Base-by-base conservation (phyloP, 2,329 filamentous ascomycete genomes). In the Furcasterigmium sp. region DNA sequence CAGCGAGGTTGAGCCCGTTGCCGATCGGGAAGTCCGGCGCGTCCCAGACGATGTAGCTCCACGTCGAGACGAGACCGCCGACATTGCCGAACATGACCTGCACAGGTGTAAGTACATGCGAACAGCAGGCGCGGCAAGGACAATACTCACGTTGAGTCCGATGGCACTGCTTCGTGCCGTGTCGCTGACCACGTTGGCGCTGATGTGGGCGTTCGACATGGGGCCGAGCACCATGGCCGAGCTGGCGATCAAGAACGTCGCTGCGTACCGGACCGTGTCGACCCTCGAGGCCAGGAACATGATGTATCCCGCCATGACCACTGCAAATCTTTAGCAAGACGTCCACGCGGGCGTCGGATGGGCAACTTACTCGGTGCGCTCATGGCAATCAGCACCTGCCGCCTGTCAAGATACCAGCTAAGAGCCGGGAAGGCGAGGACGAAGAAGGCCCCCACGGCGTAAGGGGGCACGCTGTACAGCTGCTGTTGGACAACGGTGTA, bases 181-280 rank as follows among this genome's bases (percentile, higher is more conserved):
- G 51, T 88, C 85, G 4, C 79, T 81, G 8, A 87, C 75, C 0
- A 88, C 82, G 51, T 87, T 87, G 7, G 82, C 84, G 0, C 82
- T 78, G 1, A 76, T 79, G 43, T 87, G 75, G 0, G 83, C 83
- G 49, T 84, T 86, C 51, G 75, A 77, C 11, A 88, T 70, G 0
- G 83, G 72, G 0, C 82, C 84, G 37, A 80, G 74, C 3, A 75
- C 62, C 53, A 85, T 87, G 5, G 78, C 76, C 0, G 81, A 82
- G 8, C 70, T 69, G 2, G 82, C 76, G 43, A 87, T 80, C 44
- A 88, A 60, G 61, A 88, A 89, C 0, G 82, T 84, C 0, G 83
- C 85, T 1, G 75, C 84, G 56, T 88, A 89, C 15, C 82, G 76
- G 2, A 80, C 75, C 21, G 66, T 63, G 0, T 69, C 48, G 40